A percentile compares a stretch with the other conserved stretches of the same genome.
phyloP scores from a whole-genome alignment of 2,329 filamentous ascomycete species.

The Diaporthe aspalathi region DNA sequence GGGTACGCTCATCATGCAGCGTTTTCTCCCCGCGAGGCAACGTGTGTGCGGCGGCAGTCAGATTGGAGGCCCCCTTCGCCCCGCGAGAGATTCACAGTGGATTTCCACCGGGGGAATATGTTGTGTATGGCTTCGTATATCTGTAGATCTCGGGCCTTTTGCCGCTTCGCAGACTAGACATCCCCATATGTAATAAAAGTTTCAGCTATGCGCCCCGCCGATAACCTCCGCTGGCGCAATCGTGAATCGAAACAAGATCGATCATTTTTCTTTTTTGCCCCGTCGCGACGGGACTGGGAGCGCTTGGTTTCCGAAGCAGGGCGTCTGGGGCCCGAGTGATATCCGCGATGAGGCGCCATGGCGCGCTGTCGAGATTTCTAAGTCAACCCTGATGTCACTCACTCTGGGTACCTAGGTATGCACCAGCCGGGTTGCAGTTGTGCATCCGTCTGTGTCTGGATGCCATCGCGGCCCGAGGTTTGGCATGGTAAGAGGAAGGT shows the following conservation, averaged over 20 bases:
- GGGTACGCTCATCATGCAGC: not conserved
- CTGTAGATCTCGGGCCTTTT: slow-evolving; percentile 21
- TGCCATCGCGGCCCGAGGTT: not conserved
- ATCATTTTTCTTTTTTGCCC: not conserved
- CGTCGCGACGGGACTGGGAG: not conserved
- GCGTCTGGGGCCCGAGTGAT: too few relatives aligned
- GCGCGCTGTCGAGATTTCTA: not conserved
- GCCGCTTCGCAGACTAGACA: not conserved
- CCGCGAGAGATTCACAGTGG: not conserved
- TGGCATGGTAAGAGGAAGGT: not conserved
- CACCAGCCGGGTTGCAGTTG: not conserved
- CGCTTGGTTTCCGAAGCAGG: not conserved
- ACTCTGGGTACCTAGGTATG: not conserved
- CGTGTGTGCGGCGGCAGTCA: slow-evolving; percentile 3
- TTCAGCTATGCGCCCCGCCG: slow-evolving; percentile 11
- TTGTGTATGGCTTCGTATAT: not conserved
- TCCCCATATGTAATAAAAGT: slow-evolving; percentile 26
- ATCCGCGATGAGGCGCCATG: not conserved
- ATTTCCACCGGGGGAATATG: not conserved
- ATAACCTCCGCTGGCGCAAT: not conserved
- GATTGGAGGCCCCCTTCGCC: not conserved
- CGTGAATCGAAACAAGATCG: not conserved
- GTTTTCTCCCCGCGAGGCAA: not conserved
- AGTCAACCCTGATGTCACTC: not conserved
- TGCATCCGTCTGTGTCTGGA: not conserved